Percentiles rank a stretch among this genome's conserved stretches.
Evolutionary conservation across 1,139 yeast species (phyloP).

Genomic region (Yamadazyma mexicana): DNA sequence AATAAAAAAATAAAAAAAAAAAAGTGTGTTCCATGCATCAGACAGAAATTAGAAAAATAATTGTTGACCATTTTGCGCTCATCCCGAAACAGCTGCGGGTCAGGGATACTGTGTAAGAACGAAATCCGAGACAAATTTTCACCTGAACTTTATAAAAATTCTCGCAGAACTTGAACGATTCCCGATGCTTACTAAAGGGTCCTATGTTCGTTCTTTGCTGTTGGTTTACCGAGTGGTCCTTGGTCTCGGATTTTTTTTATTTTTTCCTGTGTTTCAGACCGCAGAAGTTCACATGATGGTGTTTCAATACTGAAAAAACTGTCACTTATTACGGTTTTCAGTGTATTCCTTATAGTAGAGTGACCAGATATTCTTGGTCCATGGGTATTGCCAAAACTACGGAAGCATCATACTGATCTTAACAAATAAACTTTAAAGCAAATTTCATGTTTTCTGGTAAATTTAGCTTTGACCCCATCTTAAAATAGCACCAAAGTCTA

Average conservation of each 20-base stretch:
- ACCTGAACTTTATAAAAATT: neutral
- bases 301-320: no score
- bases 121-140: no score
- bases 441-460: neutral
- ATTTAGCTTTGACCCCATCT: neutral
- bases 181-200: neutral
- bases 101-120: no score
- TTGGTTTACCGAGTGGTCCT: neutral
- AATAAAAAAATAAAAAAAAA: conserved; percentile 1
- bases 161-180: neutral
- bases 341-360: no score
- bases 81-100: neutral
- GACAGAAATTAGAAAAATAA: neutral
- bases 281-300: no score
- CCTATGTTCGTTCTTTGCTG: neutral
- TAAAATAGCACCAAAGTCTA: no score
- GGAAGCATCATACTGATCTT: neutral
- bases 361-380: no score
- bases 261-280: no score
- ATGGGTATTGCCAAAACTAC: no score
- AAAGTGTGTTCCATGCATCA: conserved; percentile 1
- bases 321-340: no score
- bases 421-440: neutral
- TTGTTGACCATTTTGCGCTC: neutral
- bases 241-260: neutral